phyloP scores from a whole-genome alignment of 306 rosid species.

The Arachis hypogaea region DNA sequence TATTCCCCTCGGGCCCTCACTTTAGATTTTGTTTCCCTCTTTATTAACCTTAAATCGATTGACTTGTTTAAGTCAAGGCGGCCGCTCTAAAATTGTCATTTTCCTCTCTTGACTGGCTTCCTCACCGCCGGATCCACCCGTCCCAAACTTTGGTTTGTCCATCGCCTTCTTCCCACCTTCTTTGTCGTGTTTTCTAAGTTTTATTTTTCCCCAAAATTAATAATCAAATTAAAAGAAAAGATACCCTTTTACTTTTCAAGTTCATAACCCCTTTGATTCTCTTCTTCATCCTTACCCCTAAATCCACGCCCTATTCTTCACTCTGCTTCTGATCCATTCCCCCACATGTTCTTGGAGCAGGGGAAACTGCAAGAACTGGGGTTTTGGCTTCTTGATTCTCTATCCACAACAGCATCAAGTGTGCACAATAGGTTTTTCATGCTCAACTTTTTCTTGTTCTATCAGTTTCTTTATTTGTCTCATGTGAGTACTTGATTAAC shows the following conservation, averaged over 20 bases:
- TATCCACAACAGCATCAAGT: conserved; percentile 43
- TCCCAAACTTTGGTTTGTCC: conserved; percentile 24
- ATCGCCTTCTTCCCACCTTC: conserved; percentile 19
- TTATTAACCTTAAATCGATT: background rate
- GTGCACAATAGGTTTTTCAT: conserved; percentile 50
- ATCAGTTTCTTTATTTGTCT: conserved; percentile 36
- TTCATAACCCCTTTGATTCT: background rate
- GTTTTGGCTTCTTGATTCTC: conserved; percentile 36
- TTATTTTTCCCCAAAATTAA: background rate
- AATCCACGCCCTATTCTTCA: background rate
- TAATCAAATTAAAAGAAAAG: background rate
- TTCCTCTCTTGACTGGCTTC: background rate
- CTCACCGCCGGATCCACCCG: conserved; percentile 11
- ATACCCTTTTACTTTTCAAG: conserved; percentile 30
- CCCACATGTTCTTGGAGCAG: conserved; percentile 20
- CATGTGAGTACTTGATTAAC: conserved; percentile 29
- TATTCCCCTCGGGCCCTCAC: no score
- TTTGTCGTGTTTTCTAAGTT: conserved; percentile 29
- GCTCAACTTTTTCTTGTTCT: conserved; percentile 23
- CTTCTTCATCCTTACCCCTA: background rate
- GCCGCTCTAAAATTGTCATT: background rate
- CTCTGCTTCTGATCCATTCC: conserved; percentile 4
- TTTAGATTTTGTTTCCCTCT: no score
- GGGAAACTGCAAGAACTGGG: conserved; percentile 36
- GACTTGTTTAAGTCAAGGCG: background rate